Percentiles rank a stretch among this genome's conserved stretches.
phyloP scores from a whole-genome alignment of 2,329 filamentous ascomycete species.

The Ilyonectria destructans region DNA sequence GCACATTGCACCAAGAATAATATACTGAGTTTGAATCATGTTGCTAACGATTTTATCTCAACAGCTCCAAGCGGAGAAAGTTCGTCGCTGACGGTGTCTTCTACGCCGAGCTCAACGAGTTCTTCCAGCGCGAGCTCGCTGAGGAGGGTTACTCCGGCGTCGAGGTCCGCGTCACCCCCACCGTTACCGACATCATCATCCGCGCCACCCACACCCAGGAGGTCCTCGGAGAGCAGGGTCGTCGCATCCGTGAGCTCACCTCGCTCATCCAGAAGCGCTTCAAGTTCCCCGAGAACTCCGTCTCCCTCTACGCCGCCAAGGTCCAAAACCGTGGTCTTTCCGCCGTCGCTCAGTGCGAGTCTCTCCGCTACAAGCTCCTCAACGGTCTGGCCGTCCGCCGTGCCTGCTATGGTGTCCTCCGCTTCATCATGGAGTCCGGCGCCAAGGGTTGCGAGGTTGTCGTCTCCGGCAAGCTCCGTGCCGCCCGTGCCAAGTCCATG shows the following conservation, averaged over 20 bases:
- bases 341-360: slow-evolving; percentile 99
- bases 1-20: slow-evolving; percentile 15
- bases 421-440: slow-evolving; percentile 99
- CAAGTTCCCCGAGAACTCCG: slow-evolving; percentile 99
- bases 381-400: slow-evolving; percentile 99
- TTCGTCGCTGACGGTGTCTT: slow-evolving; percentile 99
- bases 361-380: slow-evolving; percentile 99
- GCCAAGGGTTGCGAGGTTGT: slow-evolving; percentile 99
- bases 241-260: slow-evolving; percentile 99
- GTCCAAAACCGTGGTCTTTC: slow-evolving; percentile 99
- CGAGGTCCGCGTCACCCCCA: slow-evolving; percentile 99
- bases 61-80: slow-evolving; percentile 93
- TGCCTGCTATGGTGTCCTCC: slow-evolving; percentile 99
- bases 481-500: slow-evolving; percentile 99
- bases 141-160: slow-evolving; percentile 99
- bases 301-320: slow-evolving; percentile 99
- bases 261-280: slow-evolving; percentile 99
- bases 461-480: slow-evolving; percentile 98
- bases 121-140: slow-evolving; percentile 99
- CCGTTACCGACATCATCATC: slow-evolving; percentile 99
- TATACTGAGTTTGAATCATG: slow-evolving; percentile 16
- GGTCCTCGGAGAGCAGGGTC: slow-evolving; percentile 99
- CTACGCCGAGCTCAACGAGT: slow-evolving; percentile 99
- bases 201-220: slow-evolving; percentile 99
- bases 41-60: slow-evolving; percentile 40